A percentile compares a stretch with the other conserved stretches of the same genome.
Evolutionary conservation across 305 asterid genomes (phyloP).

Genomic region (Caryopteris hybrid): DNA sequence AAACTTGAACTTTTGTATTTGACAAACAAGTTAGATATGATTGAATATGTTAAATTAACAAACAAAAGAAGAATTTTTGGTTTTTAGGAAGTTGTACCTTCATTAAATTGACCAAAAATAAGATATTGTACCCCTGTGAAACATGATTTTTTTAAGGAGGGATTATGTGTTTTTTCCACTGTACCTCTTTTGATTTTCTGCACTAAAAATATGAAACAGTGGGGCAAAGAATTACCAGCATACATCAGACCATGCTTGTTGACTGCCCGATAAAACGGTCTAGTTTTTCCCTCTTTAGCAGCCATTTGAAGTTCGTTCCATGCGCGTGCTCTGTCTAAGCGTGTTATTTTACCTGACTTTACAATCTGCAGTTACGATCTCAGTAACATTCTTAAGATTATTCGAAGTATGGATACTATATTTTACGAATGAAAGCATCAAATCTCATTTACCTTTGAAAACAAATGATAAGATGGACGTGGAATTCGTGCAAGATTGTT

Average conservation of each 20-base stretch:
- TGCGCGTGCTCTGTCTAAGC: slow-evolving; percentile 55
- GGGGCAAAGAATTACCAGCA: slow-evolving; percentile 52
- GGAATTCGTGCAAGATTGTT: slow-evolving; percentile 74
- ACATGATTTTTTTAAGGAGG: too few species aligned
- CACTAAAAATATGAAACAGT: neutral
- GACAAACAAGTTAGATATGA: too few species aligned
- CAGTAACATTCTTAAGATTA: neutral
- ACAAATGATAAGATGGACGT: slow-evolving; percentile 73
- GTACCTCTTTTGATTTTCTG: too few species aligned
- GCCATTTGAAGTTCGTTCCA: slow-evolving; percentile 80
- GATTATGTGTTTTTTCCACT: too few species aligned
- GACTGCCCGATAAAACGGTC: slow-evolving; percentile 83
- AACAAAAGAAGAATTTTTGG: too few species aligned
- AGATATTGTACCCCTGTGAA: too few species aligned
- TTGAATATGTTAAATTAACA: too few species aligned
- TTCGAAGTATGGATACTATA: neutral
- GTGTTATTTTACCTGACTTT: slow-evolving; percentile 64
- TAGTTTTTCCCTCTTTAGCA: slow-evolving; percentile 56
- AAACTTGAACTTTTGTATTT: too few species aligned
- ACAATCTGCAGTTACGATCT: slow-evolving; percentile 51
- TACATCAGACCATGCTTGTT: slow-evolving; percentile 77
- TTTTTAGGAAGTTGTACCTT: too few species aligned
- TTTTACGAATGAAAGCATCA: neutral
- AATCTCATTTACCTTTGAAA: slow-evolving; percentile 49
- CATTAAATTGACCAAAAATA: too few species aligned